Percentiles rank a stretch among this genome's conserved stretches.
Evolutionary conservation across 2,329 filamentous ascomycete species (phyloP).

Genomic region (Nemania sp.): DNA sequence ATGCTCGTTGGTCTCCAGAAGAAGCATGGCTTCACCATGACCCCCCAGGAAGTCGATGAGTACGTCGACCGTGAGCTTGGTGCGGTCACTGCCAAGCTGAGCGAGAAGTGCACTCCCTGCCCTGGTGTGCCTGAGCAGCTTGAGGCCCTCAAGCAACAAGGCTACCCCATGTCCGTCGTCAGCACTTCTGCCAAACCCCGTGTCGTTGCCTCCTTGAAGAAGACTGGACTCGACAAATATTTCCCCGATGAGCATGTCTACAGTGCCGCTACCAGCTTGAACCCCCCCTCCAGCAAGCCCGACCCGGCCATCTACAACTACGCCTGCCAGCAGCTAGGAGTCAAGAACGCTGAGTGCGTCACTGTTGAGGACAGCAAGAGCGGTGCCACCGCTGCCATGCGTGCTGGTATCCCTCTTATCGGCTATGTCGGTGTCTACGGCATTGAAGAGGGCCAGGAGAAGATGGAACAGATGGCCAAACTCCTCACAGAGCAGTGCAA

Average conservation of each 20-base stretch:
- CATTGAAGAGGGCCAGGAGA: conserved; percentile 47
- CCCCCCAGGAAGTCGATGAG: conserved; percentile 60
- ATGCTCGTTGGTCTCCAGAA: conserved; percentile 71
- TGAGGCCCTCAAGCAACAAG: conserved; percentile 57
- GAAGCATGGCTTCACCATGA: conserved; percentile 69
- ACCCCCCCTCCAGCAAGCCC: conserved; percentile 72
- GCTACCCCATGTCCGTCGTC: conserved; percentile 71
- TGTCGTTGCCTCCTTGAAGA: conserved; percentile 69
- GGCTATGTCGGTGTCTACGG: conserved; percentile 68
- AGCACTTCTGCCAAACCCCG: conserved; percentile 70
- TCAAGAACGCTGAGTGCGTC: conserved; percentile 65
- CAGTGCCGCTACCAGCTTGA: conserved; percentile 69
- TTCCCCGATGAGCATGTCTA: conserved; percentile 70
- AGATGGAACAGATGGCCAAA: conserved; percentile 61
- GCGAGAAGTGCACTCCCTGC: conserved; percentile 63
- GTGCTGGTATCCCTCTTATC: conserved; percentile 70
- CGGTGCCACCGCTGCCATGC: conserved; percentile 69
- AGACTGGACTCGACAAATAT: conserved; percentile 69
- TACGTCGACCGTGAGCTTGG: conserved; percentile 71
- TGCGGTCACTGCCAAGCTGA: conserved; percentile 69
- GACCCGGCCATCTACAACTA: conserved; percentile 75
- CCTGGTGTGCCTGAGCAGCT: conserved; percentile 62
- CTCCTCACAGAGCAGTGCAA: conserved; percentile 53
- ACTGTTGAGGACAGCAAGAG: conserved; percentile 76
- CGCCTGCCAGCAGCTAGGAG: conserved; percentile 67